phyloP scores from a whole-genome alignment of 371 early-diverging fungal species.

The Mucor plumbeus region DNA sequence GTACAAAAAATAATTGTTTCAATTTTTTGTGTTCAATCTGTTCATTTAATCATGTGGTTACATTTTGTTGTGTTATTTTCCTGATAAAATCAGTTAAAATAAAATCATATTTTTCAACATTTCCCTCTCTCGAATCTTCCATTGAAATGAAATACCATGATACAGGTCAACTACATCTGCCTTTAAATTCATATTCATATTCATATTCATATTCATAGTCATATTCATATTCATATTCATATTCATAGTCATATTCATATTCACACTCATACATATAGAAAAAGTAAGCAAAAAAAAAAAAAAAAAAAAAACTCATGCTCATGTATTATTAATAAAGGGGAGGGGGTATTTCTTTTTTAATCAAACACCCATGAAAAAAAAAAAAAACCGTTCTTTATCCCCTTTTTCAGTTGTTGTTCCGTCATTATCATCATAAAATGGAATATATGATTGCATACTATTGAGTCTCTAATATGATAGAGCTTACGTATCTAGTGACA shows the following conservation, averaged over 20 bases:
- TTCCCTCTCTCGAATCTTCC: not conserved
- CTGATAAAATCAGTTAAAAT: not conserved
- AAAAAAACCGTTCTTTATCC: not conserved
- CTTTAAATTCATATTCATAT: not conserved
- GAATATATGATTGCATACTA: too few species aligned
- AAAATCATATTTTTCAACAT: not conserved
- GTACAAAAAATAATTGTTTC: not conserved
- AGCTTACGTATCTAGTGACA: too few species aligned
- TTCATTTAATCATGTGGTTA: not conserved
- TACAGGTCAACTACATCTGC: not conserved
- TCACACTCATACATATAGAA: too few species aligned
- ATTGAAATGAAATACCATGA: not conserved
- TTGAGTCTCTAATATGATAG: not conserved
- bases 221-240: not conserved
- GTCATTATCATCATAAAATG: not conserved
- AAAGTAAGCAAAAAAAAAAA: not conserved
- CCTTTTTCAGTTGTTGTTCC: not conserved
- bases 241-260: not conserved
- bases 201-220: not conserved
- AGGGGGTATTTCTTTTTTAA: not conserved
- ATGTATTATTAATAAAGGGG: too few species aligned
- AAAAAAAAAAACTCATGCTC: too few species aligned
- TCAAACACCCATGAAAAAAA: conserved; percentile 6
- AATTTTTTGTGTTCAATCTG: conserved; percentile 1
- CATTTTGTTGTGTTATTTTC: not conserved